These are phyloP conservation scores for Solanum lycopersicoides DNA, from an alignment of 257 asterid genomes.

Conservation along the genomic window DNA sequence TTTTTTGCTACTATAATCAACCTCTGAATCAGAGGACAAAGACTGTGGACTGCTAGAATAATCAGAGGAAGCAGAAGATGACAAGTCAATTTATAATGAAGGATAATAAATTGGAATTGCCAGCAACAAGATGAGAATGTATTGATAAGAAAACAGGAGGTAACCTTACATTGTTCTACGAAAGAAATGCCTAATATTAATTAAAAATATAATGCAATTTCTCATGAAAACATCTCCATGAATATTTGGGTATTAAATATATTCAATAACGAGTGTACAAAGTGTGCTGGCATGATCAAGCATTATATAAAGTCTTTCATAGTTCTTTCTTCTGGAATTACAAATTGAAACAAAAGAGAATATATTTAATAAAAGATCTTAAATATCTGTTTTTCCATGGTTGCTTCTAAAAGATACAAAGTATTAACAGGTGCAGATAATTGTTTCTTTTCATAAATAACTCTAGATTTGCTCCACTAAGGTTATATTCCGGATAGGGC, in stretches of 20 bases:
- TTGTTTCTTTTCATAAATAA: not conserved
- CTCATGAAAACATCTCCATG: not conserved
- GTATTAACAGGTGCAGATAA: not conserved
- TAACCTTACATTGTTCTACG: not conserved
- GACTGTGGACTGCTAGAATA: conserved; percentile 39
- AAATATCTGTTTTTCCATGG: not conserved
- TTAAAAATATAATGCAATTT: not conserved
- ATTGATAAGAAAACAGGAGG: not conserved
- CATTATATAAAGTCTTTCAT: not conserved
- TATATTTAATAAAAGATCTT: not conserved
- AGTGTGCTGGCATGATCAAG: not conserved
- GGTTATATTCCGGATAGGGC: not conserved
- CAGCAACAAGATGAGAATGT: not conserved
- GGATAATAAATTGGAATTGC: not conserved
- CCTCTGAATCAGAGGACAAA: conserved; percentile 28
- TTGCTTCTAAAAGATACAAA: not conserved
- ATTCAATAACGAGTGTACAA: not conserved
- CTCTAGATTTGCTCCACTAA: not conserved
- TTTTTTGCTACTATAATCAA: conserved; percentile 28
- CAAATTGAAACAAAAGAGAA: not conserved
- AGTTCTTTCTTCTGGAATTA: not conserved
- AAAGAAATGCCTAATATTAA: not conserved
- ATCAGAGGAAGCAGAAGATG: conserved; percentile 41
- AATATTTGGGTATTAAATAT: not conserved
- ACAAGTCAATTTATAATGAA: conserved; percentile 11